A percentile compares a stretch with the other conserved stretches of the same genome.
phyloP scores from a whole-genome alignment of 2,329 filamentous ascomycete species.

The Biscogniauxia mediterranea region DNA sequence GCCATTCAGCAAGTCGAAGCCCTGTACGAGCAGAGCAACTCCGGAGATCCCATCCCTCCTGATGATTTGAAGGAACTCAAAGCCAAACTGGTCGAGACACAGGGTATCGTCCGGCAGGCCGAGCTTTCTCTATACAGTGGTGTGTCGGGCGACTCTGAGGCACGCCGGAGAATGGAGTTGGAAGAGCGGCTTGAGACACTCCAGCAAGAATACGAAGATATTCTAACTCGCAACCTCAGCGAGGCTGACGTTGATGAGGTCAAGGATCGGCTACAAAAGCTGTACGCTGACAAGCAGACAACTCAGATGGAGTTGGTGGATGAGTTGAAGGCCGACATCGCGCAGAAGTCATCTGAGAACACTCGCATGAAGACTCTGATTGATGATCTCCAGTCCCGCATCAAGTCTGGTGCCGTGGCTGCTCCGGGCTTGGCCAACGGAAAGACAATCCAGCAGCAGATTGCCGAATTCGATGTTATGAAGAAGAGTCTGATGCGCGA shows the following conservation, averaged over 20 bases:
- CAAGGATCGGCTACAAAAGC: slow-evolving; percentile 74
- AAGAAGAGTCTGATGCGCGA: slow-evolving; percentile 99
- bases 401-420: slow-evolving; percentile 58
- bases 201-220: slow-evolving; percentile 79
- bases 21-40: slow-evolving; percentile 71
- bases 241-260: slow-evolving; percentile 81
- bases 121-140: slow-evolving; percentile 79
- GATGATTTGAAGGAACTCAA: slow-evolving; percentile 78
- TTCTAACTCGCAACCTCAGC: slow-evolving; percentile 75
- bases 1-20: slow-evolving; percentile 81
- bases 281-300: slow-evolving; percentile 73
- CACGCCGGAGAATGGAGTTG: slow-evolving; percentile 70
- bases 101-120: slow-evolving; percentile 88
- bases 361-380: slow-evolving; percentile 76
- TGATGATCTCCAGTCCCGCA: slow-evolving; percentile 72
- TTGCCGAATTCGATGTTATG: slow-evolving; percentile 98
- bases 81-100: slow-evolving; percentile 79
- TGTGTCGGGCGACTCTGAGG: slow-evolving; percentile 61
- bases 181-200: slow-evolving; percentile 72
- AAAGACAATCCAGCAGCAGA: slow-evolving; percentile 96
- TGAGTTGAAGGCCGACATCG: slow-evolving; percentile 73
- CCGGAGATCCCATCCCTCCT: slow-evolving; percentile 75
- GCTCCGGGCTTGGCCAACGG: slow-evolving; percentile 67
- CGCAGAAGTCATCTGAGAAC: slow-evolving; percentile 78
- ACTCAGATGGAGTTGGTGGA: slow-evolving; percentile 71